phyloP scores from a whole-genome alignment of 441 rosid genomes.

The Pelargonium citronellum region DNA sequence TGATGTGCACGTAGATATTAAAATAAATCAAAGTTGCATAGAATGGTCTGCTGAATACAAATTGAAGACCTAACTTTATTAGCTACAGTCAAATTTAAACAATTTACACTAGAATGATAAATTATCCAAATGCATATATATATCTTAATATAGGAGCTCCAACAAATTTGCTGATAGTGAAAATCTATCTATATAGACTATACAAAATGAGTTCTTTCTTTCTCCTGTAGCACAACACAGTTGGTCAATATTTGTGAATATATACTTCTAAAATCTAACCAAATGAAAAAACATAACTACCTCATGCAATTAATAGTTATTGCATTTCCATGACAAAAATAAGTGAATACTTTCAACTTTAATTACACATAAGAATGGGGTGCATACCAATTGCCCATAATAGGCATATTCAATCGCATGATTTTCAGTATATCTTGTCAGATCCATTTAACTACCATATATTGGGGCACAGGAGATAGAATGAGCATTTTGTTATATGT shows the following conservation, averaged over 20 bases:
- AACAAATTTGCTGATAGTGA: background rate
- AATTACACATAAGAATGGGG: background rate
- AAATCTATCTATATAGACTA: background rate
- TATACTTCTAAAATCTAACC: background rate
- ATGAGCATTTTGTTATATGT: background rate
- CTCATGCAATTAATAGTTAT: background rate
- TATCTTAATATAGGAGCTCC: background rate
- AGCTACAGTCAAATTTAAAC: background rate
- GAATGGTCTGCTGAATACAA: background rate
- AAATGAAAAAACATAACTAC: background rate
- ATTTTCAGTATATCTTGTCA: conserved; percentile 4
- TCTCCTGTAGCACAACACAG: background rate
- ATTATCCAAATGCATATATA: background rate
- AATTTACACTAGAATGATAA: conserved; percentile 8
- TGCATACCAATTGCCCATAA: background rate
- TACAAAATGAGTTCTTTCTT: background rate
- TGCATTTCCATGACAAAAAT: background rate
- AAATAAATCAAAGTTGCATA: background rate
- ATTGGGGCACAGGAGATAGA: background rate
- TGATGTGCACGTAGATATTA: too few relatives aligned
- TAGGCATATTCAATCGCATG: background rate
- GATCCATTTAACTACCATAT: background rate
- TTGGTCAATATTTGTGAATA: background rate
- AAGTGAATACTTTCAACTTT: background rate
- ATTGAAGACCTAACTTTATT: background rate